Evolutionary conservation across 495 filamentous ascomycete species (phyloP), one percentile per base, ranked within the genome.

Genomic region (Penicillium salamii): DNA sequence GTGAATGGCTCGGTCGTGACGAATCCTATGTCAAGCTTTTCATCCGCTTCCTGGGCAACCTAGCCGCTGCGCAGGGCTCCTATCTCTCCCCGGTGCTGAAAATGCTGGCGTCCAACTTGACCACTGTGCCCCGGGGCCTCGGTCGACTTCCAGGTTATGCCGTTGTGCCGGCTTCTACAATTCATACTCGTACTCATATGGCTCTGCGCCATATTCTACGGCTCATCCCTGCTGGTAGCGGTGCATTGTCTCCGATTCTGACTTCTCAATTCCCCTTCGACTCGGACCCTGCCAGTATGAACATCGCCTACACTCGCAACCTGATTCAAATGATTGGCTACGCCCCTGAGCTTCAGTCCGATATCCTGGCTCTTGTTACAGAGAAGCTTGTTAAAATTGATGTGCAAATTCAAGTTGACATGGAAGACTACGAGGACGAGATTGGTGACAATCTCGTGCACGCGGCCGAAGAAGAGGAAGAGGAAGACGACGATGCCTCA

Each of bases 361-460:
- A 93, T 44, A 80, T 97, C n/a, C 79, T 96, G 45, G 82, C 86
- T 48, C 69, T 96, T 14, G 83, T 97, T 33, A 88, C 87, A 9
- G 86, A 92, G 29, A 80, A 84, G 42, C 72, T 97, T 3, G 88
- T 97, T 49, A 95, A 93, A 66, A 85, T 95, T 37, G 93, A 99
- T 56, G 88, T 95, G 3, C 89, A 96, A 61, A 90, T 97, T 62
- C 91, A 96, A 65, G 81, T 89, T 9, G 90, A 97, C 56, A 78
- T 97, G 54, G 90, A 97, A 49, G 88, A 95, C 52, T 69, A 93
- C 42, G 85, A 87, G 45, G 86, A 89, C 17, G 84, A 87, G 23
- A 72, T 81, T 21, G 83, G 78, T 45, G 84, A 88, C 23, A 71
- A 68, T 31, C 52, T 76, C 5, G 37, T 77, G 15, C 65, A 72